phyloP scores from a whole-genome alignment of 1,139 yeast genomes.

The Geotrichum carabidarum region DNA sequence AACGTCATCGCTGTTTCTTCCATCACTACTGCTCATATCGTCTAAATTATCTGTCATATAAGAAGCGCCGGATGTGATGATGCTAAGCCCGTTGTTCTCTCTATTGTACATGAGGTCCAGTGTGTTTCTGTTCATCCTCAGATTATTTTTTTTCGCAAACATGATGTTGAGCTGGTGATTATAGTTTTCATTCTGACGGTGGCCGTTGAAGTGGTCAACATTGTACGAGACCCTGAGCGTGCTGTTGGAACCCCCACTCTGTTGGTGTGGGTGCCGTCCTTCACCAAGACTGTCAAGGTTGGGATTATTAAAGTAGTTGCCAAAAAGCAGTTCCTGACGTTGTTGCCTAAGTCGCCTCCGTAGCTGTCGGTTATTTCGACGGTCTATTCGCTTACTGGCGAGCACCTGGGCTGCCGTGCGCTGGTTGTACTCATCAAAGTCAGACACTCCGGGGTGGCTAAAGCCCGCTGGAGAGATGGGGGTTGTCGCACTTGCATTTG shows the following conservation, averaged over 20 bases:
- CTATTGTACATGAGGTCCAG: neutral
- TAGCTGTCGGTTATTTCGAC: constrained; percentile 17
- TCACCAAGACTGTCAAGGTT: neutral
- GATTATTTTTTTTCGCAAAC: constrained; percentile 25
- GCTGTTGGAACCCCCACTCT: constrained; percentile 10
- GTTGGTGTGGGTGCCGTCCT: too few species aligned
- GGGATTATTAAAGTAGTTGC: constrained; percentile 29
- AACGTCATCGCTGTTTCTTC: neutral
- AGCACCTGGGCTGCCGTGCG: constrained; percentile 37
- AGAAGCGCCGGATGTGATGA: constrained; percentile 11
- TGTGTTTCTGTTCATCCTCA: constrained; percentile 13
- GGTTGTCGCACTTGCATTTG: constrained; percentile 1
- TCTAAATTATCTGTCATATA: constrained; percentile 17
- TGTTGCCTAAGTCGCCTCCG: constrained; percentile 23
- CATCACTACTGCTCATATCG: constrained; percentile 18
- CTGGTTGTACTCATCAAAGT: constrained; percentile 40
- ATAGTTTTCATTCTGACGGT: constrained; percentile 29
- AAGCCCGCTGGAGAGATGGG: neutral
- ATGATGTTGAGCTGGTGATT: constrained; percentile 30
- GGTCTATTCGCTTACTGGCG: constrained; percentile 28
- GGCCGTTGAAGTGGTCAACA: constrained; percentile 31
- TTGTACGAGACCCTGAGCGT: constrained; percentile 26
- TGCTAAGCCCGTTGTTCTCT: constrained; percentile 5
- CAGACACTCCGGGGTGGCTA: constrained; percentile 27
- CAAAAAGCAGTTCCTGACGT: constrained; percentile 24